Percentiles rank a stretch among this genome's conserved stretches.
Conservation (phyloP, 345 rosid species). For the Hibiscus trionum region DNA sequence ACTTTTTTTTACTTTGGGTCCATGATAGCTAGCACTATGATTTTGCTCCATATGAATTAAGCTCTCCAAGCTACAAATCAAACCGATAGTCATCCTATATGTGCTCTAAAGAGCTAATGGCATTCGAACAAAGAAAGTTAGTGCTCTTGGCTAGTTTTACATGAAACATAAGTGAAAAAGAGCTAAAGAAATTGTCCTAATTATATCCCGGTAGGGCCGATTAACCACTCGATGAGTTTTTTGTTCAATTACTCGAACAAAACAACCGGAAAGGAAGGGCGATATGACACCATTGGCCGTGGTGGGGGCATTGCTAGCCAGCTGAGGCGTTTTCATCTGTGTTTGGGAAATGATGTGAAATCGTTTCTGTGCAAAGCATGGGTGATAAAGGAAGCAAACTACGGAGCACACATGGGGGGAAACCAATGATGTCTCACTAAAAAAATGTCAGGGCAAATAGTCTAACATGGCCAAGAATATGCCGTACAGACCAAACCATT, state of each 20-base stretch:
- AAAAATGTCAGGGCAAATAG: background rate
- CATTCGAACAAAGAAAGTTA: no score
- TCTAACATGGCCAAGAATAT: background rate
- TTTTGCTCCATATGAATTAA: no score
- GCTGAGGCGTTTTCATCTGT: conserved; percentile 4
- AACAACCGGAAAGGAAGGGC: background rate
- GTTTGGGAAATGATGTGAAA: conserved; percentile 10
- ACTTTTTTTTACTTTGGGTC: no score
- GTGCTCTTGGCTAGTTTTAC: background rate
- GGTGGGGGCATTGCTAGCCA: conserved; percentile 7
- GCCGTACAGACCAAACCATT: background rate
- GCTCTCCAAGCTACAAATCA: no score
- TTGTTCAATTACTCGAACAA: background rate
- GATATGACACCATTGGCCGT: conserved; percentile 8
- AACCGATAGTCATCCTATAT: no score
- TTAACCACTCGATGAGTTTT: conserved; percentile 8
- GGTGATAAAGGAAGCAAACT: conserved; percentile 3
- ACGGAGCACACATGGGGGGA: conserved; percentile 9
- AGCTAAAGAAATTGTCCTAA: background rate
- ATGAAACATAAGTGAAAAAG: background rate
- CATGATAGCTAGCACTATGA: no score
- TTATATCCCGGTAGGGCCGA: background rate
- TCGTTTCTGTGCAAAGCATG: conserved; percentile 3
- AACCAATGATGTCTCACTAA: conserved; percentile 3
- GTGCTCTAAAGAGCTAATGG: no score